Conservation (phyloP, 2,329 filamentous ascomycete species). For the Fusarium mangiferae region DNA sequence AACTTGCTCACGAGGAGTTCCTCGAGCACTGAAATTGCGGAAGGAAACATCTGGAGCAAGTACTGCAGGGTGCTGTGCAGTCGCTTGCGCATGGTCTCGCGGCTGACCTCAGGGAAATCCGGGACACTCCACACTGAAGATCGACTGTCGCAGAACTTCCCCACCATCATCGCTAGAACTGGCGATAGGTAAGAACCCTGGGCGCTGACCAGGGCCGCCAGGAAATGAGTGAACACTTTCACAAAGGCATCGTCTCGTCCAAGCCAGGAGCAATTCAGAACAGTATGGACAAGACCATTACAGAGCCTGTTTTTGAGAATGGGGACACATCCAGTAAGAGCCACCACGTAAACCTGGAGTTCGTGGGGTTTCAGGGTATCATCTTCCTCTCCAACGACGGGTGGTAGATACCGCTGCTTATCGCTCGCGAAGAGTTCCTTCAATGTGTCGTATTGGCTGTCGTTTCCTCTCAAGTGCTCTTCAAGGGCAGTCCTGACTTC, state of each 20-base stretch:
- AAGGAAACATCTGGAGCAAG: constrained; percentile 83
- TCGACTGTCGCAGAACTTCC: constrained; percentile 72
- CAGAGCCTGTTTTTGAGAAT: constrained; percentile 68
- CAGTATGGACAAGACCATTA: constrained; percentile 65
- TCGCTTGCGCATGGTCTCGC: constrained; percentile 74
- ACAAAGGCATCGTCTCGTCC: constrained; percentile 73
- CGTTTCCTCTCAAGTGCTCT: constrained; percentile 65
- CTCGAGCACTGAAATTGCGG: constrained; percentile 76
- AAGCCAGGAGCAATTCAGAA: constrained; percentile 72
- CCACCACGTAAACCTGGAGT: constrained; percentile 69
- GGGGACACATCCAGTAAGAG: constrained; percentile 70
- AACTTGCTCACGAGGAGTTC: constrained; percentile 75
- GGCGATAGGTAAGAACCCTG: constrained; percentile 81
- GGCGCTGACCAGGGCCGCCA: constrained; percentile 80
- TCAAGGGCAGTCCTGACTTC: constrained; percentile 67
- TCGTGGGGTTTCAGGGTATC: constrained; percentile 64
- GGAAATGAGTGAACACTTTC: constrained; percentile 73
- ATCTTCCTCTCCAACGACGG: constrained; percentile 57
- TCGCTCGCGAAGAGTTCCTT: constrained; percentile 68
- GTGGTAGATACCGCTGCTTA: constrained; percentile 53
- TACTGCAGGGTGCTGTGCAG: constrained; percentile 81
- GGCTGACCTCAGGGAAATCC: constrained; percentile 68
- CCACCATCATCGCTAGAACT: constrained; percentile 83
- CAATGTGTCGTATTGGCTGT: constrained; percentile 69
- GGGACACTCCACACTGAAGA: constrained; percentile 59